Percentiles rank a stretch among this genome's conserved stretches.
Conservation (phyloP, 1,284 basidiomycete species). For the Kwoniella shivajii region DNA sequence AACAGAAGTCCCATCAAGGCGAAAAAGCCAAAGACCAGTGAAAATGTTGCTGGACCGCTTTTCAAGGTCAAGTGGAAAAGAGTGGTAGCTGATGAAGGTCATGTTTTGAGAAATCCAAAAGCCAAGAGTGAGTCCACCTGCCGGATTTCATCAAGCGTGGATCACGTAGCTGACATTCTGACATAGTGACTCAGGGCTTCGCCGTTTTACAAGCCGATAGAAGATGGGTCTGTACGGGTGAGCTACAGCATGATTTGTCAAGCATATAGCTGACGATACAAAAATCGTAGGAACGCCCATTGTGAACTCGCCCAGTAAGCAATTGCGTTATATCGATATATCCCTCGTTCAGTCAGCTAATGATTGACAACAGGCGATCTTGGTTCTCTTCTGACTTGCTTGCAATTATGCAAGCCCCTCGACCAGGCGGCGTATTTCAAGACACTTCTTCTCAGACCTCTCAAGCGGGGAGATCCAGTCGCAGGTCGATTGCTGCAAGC, state of each 20-base stretch:
- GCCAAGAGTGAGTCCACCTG: conserved; percentile 62
- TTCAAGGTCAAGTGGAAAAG: conserved; percentile 81
- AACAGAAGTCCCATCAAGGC: conserved; percentile 15
- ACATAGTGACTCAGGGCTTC: conserved; percentile 66
- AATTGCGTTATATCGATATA: background rate
- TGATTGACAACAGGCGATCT: conserved; percentile 64
- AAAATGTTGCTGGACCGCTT: conserved; percentile 57
- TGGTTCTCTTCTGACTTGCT: conserved; percentile 78
- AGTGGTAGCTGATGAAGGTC: conserved; percentile 83
- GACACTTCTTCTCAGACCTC: conserved; percentile 68
- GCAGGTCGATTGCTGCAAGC: conserved; percentile 76
- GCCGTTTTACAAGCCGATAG: conserved; percentile 69
- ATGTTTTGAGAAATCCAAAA: conserved; percentile 78
- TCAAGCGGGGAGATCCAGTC: conserved; percentile 66
- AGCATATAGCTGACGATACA: background rate
- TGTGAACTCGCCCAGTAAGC: conserved; percentile 70
- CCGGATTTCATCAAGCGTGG: background rate
- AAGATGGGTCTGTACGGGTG: conserved; percentile 62
- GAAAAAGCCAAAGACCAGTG: conserved; percentile 38
- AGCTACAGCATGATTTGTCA: background rate
- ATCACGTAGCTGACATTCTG: background rate
- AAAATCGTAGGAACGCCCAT: conserved; percentile 74
- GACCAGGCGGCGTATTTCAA: conserved; percentile 79
- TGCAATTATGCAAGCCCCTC: conserved; percentile 76
- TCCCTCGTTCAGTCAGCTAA: background rate